Evolutionary conservation across 139 green algal genomes (phyloP), one percentile per base, ranked within the genome.

Genomic region (Closterium sp.): DNA sequence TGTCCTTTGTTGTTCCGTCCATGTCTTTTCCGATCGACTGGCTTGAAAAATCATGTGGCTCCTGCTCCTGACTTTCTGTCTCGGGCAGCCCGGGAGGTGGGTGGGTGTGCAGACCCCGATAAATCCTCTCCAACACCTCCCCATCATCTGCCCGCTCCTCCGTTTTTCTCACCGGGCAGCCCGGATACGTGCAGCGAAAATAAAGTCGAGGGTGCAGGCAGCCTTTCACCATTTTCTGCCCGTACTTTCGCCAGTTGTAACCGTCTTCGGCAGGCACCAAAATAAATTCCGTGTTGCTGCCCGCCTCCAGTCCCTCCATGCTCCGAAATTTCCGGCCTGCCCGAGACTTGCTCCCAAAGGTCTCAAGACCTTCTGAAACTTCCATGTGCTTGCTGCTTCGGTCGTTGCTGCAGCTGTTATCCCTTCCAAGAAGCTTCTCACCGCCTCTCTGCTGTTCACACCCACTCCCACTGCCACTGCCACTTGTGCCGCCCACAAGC

Each of bases 171-270:
- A 94, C 93, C 10, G 42, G 19, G 95, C 98, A 99, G 62, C 96
- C 96, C 0, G 95, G 86, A 6, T 96, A 89, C 0, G 98, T 99
- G 96, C 98, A 99, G 95, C 99, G 99, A 96, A 99, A 99, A 93
- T 99, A 99, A 19, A n/a, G 94, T 32, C 95, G 87, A 10, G 94
- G 94, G 89, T 93, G 91, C 45, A 45, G n/a, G 30, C 91, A 94
- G 34, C 92, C 94, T 87, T 96, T 96, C 88, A 96, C 94, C 34
- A 92, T 42, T 86, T 96, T 96, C 90, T 96, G 95, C n/a, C 95
- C 95, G 85, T 96, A 96, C 85, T 96, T 96, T 24, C 95, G 90
- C 95, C 95, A 96, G 31, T 89, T 87, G 87, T 93, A 96, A 9
- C 95, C 95, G 29, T 96, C 95, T 29, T 94, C 70, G n/a, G 84